Evolutionary conservation across 495 filamentous ascomycete genomes (phyloP), one percentile per base, ranked within the genome.

Genomic region (Lasiosphaeria hispida): DNA sequence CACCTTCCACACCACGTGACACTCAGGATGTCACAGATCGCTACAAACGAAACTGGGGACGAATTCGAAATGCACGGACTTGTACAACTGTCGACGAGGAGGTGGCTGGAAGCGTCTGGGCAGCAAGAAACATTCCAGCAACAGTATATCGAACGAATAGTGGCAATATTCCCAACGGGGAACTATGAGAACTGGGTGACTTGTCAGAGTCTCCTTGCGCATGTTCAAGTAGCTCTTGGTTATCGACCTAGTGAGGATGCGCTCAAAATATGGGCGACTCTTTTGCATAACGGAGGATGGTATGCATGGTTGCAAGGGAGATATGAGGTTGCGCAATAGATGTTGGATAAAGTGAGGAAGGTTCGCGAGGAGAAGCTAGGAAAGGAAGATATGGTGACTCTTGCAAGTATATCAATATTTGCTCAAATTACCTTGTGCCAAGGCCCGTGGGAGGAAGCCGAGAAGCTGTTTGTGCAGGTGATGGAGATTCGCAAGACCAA

Each of bases 41-140:
- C 63, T 10, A 14, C 61, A 14, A 60, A 44, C 34, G 50, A 55
- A n/a, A 33, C 18, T 3, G 57, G 55, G 7, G 51, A 56, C 41
- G 14, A 55, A 56, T 75, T 75, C n/a, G 61, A 70, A 18, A 63
- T 81, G 57, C 75, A 80, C 66, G 63, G 73, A 36, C 62, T 80
- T 14, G 74, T 81, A 15, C 76, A 80, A 51, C 42, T 80, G 7
- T 69, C 70, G 13, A 72, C 66, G 6, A 72, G 66, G 45, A 76
- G 68, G 53, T 80, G 75, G 78, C 66, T 80, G 2, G 57, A 67
- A 18, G 55, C 17, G 35, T 43, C 1, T 44, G 52, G 57, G 40
- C 61, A 77, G 52, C 53, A 71, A 23, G 73, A 82, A 53, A 63
- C 40, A 7, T 80, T 67, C 62, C 71, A 75, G 49, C 66, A 57